Evolutionary conservation across 2,329 filamentous ascomycete species (phyloP), one percentile per base, ranked within the genome.

Genomic region (Aspergillus flavus): DNA sequence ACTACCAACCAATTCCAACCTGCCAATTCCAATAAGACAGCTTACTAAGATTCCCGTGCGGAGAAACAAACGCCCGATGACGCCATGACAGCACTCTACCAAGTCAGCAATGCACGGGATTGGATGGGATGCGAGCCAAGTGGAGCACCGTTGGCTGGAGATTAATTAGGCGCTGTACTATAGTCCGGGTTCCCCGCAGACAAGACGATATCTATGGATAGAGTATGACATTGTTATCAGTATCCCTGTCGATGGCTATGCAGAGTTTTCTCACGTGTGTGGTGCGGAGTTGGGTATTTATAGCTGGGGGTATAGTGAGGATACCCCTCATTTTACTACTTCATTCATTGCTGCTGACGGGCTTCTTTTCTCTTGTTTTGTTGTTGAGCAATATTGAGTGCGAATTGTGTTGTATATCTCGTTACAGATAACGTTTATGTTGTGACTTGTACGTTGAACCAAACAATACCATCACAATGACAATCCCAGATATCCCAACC

Each of bases 391-490:
- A n/a, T n/a, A 41, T n/a, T 41, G 1, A 41, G 39, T 19, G 6
- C 6, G 39, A 41, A 41, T 19, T 41, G 16, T 9, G 16, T 9
- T n/a, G 39, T 19, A 41, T 41, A 41, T 10, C 39, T 16, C 16
- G 39, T 19, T 14, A 2, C 6, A 16, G 2, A 36, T 36, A 14
- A 6, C 34, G 16, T 36, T 6, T 36, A 6, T 36, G 12, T 36
- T 0, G 5, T 16, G 1, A 1, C 2, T 14, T 16, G 34, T 16
- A 36, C 5, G 6, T 10, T 41, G 39, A 41, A 23, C 5, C 9
- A 23, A 45, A 23, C 19, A 21, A n/a, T 43, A 43, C 7, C 11
- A 23, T 12, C 41, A 62, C 19, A 3, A 62, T 62, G 60, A 59
- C 56, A 11, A 36, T 55, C 39, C 16, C n/a, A 3, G 11, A 4